Base-by-base conservation (phyloP, 2,329 filamentous ascomycete genomes). In the Ophiostoma sp. region DNA sequence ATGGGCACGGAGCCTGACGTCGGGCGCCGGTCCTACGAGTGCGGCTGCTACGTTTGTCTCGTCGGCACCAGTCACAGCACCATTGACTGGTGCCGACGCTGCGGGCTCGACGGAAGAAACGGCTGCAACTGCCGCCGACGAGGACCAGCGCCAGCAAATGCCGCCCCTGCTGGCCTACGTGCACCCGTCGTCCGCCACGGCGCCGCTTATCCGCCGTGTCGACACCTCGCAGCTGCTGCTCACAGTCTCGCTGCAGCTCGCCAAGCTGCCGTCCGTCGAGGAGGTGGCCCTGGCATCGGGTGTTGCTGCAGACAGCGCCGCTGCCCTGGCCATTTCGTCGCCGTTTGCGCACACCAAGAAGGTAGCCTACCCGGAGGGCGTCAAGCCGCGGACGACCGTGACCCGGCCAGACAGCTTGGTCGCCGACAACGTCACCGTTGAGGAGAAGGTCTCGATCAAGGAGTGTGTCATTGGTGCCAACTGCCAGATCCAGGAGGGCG, bases 381-480 rank as follows among this genome's bases (percentile, higher is more conserved):
- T 98, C 45, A 93, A 94, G 72, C 86, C 89, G 45, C 90, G 91
- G 71, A 94, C 92, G 64, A 96, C 93, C 3, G 92, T 98, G 72
- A 94, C 93, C 25, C 89, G 91, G 77, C 87, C 89, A 64, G 95
- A 98, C 83, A 93, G 90, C 76, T 86, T 98, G 2, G 89, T 98
- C 50, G 95, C 90, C 0, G 93, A 95, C 73, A 98, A 98, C 79
- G 94, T 97, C 55, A 94, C 91, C 0, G 90, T 98, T 0, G 93
- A 95, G 79, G 93, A 95, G 78, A 95, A 95, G 80, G 91, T 90
- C 31, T 92, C 94, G n/a, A 92, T 99, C 83, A 98, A 97, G 81
- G 94, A 97, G 82, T 92, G 87, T 50, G 93, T 98, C 39, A 89
- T 99, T 55, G 96, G 96, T 2, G 90, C 93, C 4, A 94, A 93